A percentile compares a stretch with the other conserved stretches of the same genome.
phyloP scores from a whole-genome alignment of 331 rosid genomes.

The Phaseolus coccineus region DNA sequence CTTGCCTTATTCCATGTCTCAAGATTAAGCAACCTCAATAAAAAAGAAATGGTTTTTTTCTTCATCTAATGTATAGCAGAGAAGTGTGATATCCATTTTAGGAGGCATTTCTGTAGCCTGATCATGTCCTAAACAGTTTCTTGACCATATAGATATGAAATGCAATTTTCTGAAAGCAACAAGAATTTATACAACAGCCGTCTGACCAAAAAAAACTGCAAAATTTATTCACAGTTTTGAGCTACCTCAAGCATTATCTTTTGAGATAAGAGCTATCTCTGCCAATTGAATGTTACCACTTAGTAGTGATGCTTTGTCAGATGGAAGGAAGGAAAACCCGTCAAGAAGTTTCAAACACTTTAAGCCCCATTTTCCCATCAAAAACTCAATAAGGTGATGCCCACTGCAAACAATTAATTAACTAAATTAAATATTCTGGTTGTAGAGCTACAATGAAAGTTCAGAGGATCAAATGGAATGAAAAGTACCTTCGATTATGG shows the following conservation, averaged over 20 bases:
- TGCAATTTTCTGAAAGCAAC: conserved; percentile 11
- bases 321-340: conserved; percentile 72
- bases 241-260: conserved; percentile 48
- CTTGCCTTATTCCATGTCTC: conserved; percentile 2
- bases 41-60: conserved; percentile 5
- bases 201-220: conserved; percentile 8
- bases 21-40: conserved; percentile 25
- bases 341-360: conserved; percentile 87
- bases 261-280: conserved; percentile 66
- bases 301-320: conserved; percentile 64
- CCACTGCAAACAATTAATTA: conserved; percentile 59
- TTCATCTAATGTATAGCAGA: conserved; percentile 13
- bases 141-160: conserved; percentile 18
- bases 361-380: conserved; percentile 86
- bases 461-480: conserved; percentile 8
- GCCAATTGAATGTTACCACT: conserved; percentile 86
- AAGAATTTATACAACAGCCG: conserved; percentile 4
- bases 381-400: conserved; percentile 79
- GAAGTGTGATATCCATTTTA: background rate
- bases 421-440: conserved; percentile 28
- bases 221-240: conserved; percentile 28
- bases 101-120: conserved; percentile 21
- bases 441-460: background rate
- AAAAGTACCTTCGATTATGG: conserved; percentile 80
- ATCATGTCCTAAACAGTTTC: conserved; percentile 31